Conservation (phyloP, 1,284 basidiomycete species). For the Boletus sp. region DNA sequence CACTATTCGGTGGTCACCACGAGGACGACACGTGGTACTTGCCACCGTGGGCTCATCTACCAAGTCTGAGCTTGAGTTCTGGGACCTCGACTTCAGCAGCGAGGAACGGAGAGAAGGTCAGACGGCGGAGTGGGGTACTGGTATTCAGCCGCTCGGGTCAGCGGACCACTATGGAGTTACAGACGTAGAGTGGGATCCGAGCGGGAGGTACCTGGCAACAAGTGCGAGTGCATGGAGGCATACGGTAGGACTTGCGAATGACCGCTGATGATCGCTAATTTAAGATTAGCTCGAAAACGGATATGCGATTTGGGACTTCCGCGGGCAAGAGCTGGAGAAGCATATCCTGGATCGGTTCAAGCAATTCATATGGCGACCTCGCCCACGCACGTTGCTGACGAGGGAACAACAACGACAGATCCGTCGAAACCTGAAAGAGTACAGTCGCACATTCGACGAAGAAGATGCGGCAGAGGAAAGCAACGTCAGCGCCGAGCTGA, state of each 20-base stretch:
- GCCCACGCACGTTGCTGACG: constrained; percentile 82
- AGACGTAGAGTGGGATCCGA: constrained; percentile 98
- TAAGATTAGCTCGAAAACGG: constrained; percentile 84
- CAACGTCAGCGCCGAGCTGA: constrained; percentile 89
- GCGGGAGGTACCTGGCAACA: constrained; percentile 90
- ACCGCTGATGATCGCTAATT: constrained; percentile 8
- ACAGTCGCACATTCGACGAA: constrained; percentile 91
- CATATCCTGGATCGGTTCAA: constrained; percentile 94
- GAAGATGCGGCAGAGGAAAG: constrained; percentile 95
- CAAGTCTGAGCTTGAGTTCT: constrained; percentile 98
- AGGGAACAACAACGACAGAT: constrained; percentile 90
- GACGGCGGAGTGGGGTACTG: constrained; percentile 74
- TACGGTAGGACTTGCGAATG: constrained; percentile 50
- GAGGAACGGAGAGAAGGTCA: constrained; percentile 72
- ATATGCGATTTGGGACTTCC: constrained; percentile 97
- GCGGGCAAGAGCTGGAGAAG: constrained; percentile 88
- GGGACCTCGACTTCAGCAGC: constrained; percentile 91
- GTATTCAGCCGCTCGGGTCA: constrained; percentile 82
- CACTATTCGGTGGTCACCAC: constrained; percentile 96
- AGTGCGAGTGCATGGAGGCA: constrained; percentile 95
- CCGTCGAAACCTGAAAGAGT: constrained; percentile 89
- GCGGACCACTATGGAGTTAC: constrained; percentile 99
- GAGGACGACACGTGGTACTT: constrained; percentile 92
- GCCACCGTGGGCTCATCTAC: constrained; percentile 92
- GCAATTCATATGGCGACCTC: constrained; percentile 97